A percentile compares a stretch with the other conserved stretches of the same genome.
phyloP scores from a whole-genome alignment of 768 basidiomycete genomes.

The Mycena galopus region DNA sequence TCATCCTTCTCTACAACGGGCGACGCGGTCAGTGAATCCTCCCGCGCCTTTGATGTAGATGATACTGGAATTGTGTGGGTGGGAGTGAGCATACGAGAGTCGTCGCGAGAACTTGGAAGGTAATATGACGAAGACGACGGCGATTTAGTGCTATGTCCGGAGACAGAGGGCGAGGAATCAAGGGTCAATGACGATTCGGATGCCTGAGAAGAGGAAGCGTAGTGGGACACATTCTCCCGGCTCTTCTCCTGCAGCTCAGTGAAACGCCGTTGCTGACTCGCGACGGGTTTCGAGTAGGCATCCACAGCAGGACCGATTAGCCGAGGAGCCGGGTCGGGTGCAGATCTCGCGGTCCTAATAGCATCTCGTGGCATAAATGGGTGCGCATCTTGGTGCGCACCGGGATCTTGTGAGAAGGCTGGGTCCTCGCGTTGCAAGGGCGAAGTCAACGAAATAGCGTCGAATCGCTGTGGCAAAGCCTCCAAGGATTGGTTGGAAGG shows the following conservation, averaged over 20 bases:
- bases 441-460: slow-evolving; percentile 27
- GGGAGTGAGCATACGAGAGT: slow-evolving; percentile 1
- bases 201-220: slow-evolving; percentile 6
- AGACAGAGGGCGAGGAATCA: slow-evolving; percentile 9
- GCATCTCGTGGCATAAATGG: slow-evolving; percentile 10
- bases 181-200: slow-evolving; percentile 21
- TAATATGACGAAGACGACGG: slow-evolving; percentile 13
- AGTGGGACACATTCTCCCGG: background rate
- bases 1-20: background rate
- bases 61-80: background rate
- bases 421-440: slow-evolving; percentile 25
- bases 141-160: slow-evolving; percentile 1
- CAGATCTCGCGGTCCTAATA: slow-evolving; percentile 10
- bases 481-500: background rate
- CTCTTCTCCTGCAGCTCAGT: background rate
- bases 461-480: slow-evolving; percentile 11
- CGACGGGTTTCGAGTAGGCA: background rate
- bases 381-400: slow-evolving; percentile 29
- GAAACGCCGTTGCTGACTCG: background rate
- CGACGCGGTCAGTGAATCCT: slow-evolving; percentile 15
- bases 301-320: background rate
- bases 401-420: slow-evolving; percentile 28
- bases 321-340: background rate
- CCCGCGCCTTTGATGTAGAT: background rate
- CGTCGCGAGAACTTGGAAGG: slow-evolving; percentile 2